Base-by-base conservation (phyloP, 2,329 filamentous ascomycete species). In the Pyrenophora seminiperda region DNA sequence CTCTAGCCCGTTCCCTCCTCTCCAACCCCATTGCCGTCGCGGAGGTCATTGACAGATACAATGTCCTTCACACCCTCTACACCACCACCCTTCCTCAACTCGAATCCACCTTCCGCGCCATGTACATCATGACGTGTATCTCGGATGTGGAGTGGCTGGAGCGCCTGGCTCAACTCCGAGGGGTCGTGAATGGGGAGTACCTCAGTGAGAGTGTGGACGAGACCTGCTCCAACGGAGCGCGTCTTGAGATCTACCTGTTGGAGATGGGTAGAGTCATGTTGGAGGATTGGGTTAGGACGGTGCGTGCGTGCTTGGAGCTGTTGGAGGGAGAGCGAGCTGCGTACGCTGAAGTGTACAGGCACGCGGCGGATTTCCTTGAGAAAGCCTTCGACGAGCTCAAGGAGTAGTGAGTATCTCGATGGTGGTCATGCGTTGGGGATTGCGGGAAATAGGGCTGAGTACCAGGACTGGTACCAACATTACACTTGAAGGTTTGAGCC, bases 221-320 rank as follows among this genome's bases (percentile, higher is more conserved):
- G 30, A 29, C 4, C 4, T 58, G 54, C 47, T 38, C 37, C 3
- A 36, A 64, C 3, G 63, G 62, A 33, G 47, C 48, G 9, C 46
- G 50, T 37, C 11, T 66, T 10, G 65, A 68, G 49, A 15, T 41
- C 9, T 62, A 43, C 41, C 37, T 66, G 47, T 34, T 68, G 5
- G 54, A 47, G 20, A 34, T 36, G 7, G 62, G 59, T 7, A 40
- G 17, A 3, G 44, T 2, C 37, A 53, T 56, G 40, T 13, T 61
- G 42, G 46, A 47, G 10, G 39, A 15, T 22, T 68, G 61, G 61
- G 38, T 54, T 4, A 43, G n/a, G 24, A 36, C 3, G 33, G 49
- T 60, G 22, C 51, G 53, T 22, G 38, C 38, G 7, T 58, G 46
- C 5, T n/a, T 53, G 47, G 29, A 18, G 14, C 27, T 63, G 43